Percentiles rank a stretch among this genome's conserved stretches.
These are phyloP conservation scores for Corymbia maculata DNA, from an alignment of 345 rosid genomes.

Conservation along the genomic window DNA sequence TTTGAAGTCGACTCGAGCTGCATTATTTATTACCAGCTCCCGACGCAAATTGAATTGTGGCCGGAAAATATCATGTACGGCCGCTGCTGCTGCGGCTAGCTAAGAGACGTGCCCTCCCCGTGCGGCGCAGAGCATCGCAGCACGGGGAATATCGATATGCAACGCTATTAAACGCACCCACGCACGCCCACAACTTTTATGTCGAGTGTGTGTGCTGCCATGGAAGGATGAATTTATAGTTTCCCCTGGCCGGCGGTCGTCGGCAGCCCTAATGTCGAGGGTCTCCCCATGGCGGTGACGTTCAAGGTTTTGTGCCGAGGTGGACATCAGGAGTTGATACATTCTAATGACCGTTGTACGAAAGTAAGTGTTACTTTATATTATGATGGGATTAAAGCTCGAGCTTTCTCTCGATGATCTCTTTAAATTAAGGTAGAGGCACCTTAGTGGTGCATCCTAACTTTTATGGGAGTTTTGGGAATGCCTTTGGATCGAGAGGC, in stretches of 20 bases:
- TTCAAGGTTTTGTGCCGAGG: background rate
- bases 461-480: background rate
- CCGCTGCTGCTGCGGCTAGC: background rate
- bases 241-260: background rate
- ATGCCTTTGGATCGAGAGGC: background rate
- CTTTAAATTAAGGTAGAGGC: background rate
- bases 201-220: background rate
- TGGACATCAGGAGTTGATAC: accelerated
- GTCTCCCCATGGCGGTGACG: background rate
- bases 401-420: background rate
- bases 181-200: background rate
- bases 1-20: background rate
- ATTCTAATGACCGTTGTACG: accelerated
- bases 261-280: background rate
- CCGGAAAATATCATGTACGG: background rate
- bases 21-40: background rate
- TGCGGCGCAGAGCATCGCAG: background rate
- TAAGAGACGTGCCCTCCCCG: background rate
- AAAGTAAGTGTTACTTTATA: accelerated
- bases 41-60: background rate
- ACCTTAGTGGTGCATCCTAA: background rate
- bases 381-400: background rate
- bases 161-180: accelerated
- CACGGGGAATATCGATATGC: too few relatives aligned
- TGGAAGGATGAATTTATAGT: background rate